phyloP scores from a whole-genome alignment of 495 filamentous ascomycete species.

The Podospora tetraspora region DNA sequence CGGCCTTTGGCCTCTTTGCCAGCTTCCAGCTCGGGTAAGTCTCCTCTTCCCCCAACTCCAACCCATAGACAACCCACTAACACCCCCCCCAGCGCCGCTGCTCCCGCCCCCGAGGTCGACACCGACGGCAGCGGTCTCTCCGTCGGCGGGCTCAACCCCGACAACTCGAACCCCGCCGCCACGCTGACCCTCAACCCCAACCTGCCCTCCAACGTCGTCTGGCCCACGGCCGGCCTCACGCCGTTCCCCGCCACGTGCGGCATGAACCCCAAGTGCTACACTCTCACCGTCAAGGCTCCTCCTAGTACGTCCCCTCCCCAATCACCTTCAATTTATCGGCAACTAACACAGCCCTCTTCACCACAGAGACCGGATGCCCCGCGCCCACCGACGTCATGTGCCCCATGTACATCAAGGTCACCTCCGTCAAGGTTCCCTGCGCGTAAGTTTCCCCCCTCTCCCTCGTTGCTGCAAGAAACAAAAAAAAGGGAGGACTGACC shows the following conservation, averaged over 20 bases:
- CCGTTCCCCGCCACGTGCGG: background rate
- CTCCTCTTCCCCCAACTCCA: background rate
- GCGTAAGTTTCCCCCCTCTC: background rate
- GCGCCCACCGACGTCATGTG: background rate
- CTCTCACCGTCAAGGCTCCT: slow-evolving; percentile 13
- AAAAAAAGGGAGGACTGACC: background rate
- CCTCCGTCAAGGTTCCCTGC: slow-evolving; percentile 6
- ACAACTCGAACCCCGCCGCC: background rate
- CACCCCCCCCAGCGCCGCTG: background rate
- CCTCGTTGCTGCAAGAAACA: too few relatives aligned
- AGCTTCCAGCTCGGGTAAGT: background rate
- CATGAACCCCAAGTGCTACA: slow-evolving; percentile 18
- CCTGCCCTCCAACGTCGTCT: background rate
- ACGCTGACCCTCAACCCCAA: background rate
- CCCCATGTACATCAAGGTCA: slow-evolving; percentile 4
- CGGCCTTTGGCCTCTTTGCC: background rate
- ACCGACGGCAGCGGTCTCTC: background rate
- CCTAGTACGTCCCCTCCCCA: background rate
- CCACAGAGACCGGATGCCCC: background rate
- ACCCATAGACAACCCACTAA: background rate
- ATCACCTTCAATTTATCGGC: too few relatives aligned
- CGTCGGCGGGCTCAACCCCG: background rate
- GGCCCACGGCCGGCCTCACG: background rate
- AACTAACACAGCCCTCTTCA: background rate
- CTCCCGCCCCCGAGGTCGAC: background rate